Conservation (phyloP, 768 basidiomycete species). For the Brasilioporus rufonigricans region DNA sequence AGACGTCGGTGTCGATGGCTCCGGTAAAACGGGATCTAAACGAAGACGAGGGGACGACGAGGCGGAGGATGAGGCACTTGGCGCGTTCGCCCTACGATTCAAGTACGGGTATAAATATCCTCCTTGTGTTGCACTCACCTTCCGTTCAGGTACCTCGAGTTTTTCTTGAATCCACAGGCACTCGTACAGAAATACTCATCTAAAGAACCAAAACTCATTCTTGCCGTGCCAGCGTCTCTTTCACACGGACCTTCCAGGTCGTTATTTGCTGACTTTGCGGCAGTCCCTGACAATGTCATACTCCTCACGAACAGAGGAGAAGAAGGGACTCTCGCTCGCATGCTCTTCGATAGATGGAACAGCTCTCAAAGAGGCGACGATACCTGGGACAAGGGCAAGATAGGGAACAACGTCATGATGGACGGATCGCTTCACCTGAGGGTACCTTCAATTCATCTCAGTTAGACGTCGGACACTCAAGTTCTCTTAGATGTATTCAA, state of each 20-base stretch:
- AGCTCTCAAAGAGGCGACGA: conserved; percentile 71
- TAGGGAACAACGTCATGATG: conserved; percentile 84
- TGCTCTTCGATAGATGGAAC: conserved; percentile 88
- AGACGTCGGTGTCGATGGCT: conserved; percentile 80
- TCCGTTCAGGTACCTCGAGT: conserved; percentile 77
- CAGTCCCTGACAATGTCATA: conserved; percentile 80
- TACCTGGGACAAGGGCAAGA: conserved; percentile 87
- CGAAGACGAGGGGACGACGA: conserved; percentile 64
- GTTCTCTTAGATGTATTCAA: conserved; percentile 69
- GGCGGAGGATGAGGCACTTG: conserved; percentile 78
- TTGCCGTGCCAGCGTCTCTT: conserved; percentile 89
- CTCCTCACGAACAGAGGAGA: conserved; percentile 80
- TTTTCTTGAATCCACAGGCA: conserved; percentile 81
- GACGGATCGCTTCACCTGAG: conserved; percentile 65
- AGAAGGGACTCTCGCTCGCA: conserved; percentile 73
- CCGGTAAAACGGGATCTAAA: conserved; percentile 49
- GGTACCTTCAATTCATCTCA: conserved; percentile 38
- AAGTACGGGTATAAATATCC: conserved; percentile 49
- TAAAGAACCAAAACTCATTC: conserved; percentile 87
- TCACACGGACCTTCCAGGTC: conserved; percentile 89
- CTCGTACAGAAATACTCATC: conserved; percentile 81
- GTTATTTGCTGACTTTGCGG: conserved; percentile 84
- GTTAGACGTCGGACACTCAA: conserved; percentile 1
- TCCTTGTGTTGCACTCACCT: background rate
- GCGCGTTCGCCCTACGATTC: conserved; percentile 86